A percentile compares a stretch with the other conserved stretches of the same genome.
Conservation (phyloP, 1,284 basidiomycete genomes). For the Tilletia setariae region DNA sequence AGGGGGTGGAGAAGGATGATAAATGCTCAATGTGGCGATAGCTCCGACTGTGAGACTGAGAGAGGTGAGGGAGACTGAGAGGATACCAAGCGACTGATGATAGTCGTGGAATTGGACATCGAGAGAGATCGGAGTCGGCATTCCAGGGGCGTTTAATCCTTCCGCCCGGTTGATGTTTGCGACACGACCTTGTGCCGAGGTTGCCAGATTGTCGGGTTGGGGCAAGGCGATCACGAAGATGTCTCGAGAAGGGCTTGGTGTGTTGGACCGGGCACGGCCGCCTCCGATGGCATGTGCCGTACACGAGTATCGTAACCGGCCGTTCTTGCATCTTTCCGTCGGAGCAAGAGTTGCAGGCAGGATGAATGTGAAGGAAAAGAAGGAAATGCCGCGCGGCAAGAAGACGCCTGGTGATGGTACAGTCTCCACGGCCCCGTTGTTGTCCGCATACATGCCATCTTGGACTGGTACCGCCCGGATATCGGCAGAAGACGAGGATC, state of each 20-base stretch:
- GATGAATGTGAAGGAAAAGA: conserved; percentile 52
- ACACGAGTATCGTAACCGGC: conserved; percentile 45
- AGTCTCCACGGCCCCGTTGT: neutral
- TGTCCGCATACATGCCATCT: conserved; percentile 13
- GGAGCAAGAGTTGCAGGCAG: conserved; percentile 47
- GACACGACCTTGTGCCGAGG: neutral
- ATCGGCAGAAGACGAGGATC: neutral
- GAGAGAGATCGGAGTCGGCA: conserved; percentile 39
- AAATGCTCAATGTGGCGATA: conserved; percentile 37
- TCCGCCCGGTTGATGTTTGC: neutral
- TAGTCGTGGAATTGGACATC: conserved; percentile 51
- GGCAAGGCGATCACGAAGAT: conserved; percentile 50
- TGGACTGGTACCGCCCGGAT: neutral
- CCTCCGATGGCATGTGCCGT: conserved; percentile 49
- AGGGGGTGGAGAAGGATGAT: conserved; percentile 48
- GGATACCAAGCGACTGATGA: conserved; percentile 47
- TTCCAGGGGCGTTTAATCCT: conserved; percentile 11
- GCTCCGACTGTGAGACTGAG: conserved; percentile 51
- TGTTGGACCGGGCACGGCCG: conserved; percentile 38
- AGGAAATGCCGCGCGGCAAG: conserved; percentile 2
- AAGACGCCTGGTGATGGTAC: neutral
- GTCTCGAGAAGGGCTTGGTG: conserved; percentile 40
- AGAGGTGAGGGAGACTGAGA: conserved; percentile 44
- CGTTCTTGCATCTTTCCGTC: conserved; percentile 49
- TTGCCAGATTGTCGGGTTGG: conserved; percentile 30